phyloP scores from a whole-genome alignment of 2,329 filamentous ascomycete genomes.

The Penicillium sumatraense region DNA sequence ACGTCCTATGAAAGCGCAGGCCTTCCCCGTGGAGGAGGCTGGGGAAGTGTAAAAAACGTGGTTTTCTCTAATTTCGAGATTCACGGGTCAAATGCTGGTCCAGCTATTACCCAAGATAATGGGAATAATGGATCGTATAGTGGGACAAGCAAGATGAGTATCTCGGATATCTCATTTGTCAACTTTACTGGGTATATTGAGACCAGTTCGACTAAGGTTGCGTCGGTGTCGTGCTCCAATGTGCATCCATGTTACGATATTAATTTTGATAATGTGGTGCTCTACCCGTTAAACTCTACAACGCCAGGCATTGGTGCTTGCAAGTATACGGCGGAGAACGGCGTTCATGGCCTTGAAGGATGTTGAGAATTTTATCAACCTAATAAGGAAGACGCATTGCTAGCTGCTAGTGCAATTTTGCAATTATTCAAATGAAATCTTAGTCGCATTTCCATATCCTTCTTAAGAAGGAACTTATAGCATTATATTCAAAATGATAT shows the following conservation, averaged over 20 bases:
- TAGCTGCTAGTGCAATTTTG: too few relatives aligned
- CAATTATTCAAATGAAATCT: too few relatives aligned
- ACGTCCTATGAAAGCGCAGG: conserved; percentile 54
- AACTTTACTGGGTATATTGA: conserved; percentile 57
- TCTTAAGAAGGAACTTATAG: too few relatives aligned
- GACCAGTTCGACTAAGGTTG: conserved; percentile 38
- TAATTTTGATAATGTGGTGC: conserved; percentile 47
- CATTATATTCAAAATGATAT: too few relatives aligned
- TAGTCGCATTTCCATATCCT: too few relatives aligned
- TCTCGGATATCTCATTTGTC: conserved; percentile 55
- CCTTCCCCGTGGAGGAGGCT: conserved; percentile 57
- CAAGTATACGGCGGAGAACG: conserved; percentile 41
- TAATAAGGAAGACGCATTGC: too few relatives aligned
- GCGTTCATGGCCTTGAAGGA: conserved; percentile 42
- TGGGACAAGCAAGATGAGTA: conserved; percentile 57
- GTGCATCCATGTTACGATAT: conserved; percentile 59
- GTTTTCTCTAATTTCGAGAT: conserved; percentile 58
- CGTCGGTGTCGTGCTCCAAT: conserved; percentile 53
- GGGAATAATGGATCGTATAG: conserved; percentile 55
- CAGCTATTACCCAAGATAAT: conserved; percentile 53
- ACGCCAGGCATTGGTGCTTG: conserved; percentile 40
- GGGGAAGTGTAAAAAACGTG: conserved; percentile 58
- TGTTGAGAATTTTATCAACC: conserved; percentile 21
- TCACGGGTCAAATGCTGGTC: conserved; percentile 50
- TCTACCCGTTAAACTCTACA: conserved; percentile 40